Conservation (phyloP, 129 eudicot genomes). For the Flaveria linearis region DNA sequence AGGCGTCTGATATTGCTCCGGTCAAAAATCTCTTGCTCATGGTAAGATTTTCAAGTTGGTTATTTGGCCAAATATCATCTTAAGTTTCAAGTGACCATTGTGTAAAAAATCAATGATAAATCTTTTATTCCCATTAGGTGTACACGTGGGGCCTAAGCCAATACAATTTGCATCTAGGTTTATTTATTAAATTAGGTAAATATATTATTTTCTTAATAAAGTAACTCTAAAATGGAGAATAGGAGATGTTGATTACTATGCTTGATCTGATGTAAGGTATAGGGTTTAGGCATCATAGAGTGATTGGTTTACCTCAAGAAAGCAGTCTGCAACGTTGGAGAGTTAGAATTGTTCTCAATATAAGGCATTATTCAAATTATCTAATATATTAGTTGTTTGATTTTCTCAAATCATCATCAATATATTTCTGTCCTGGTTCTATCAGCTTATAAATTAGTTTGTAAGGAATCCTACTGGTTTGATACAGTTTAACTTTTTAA, state of each 20-base stretch:
- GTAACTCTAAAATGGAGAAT: neutral
- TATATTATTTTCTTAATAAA: neutral
- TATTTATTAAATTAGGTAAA: neutral
- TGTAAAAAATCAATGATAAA: neutral
- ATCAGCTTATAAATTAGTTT: neutral
- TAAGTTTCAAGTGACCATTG: neutral
- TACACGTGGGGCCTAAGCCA: neutral
- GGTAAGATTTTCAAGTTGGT: slow-evolving; percentile 41
- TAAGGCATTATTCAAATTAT: neutral
- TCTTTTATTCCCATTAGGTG: neutral
- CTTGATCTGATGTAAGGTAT: slow-evolving; percentile 1
- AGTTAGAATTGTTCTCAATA: neutral
- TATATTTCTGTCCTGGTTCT: neutral
- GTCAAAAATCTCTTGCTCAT: slow-evolving; percentile 57
- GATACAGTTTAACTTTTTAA: neutral
- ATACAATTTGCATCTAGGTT: neutral
- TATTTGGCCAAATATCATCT: neutral
- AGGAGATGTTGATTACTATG: neutral
- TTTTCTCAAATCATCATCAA: neutral
- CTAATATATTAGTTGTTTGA: neutral
- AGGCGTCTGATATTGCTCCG: slow-evolving; percentile 46
- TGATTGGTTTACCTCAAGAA: neutral
- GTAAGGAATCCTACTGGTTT: neutral
- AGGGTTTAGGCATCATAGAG: neutral
- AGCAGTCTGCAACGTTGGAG: neutral